Conservation (phyloP, 495 filamentous ascomycete genomes). For the Corynascus novoguineensis region DNA sequence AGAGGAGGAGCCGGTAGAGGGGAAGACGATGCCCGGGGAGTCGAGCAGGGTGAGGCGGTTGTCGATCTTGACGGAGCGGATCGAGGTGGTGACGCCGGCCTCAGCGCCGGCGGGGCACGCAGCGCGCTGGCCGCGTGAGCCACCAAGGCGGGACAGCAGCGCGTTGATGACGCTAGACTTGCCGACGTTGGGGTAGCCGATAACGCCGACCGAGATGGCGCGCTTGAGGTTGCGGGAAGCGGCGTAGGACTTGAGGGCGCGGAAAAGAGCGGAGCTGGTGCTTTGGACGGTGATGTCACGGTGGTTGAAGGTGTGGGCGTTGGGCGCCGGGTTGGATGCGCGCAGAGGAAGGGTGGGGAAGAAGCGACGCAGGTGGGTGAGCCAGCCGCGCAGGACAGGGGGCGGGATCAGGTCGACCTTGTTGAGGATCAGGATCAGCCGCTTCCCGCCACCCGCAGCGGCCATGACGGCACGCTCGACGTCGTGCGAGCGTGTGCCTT, state of each 20-base stretch:
- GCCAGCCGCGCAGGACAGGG: conserved; percentile 73
- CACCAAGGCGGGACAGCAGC: conserved; percentile 73
- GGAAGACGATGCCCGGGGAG: conserved; percentile 94
- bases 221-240: conserved; percentile 78
- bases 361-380: conserved; percentile 76
- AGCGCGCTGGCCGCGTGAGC: conserved; percentile 45
- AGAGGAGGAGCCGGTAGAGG: conserved; percentile 40
- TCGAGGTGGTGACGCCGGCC: conserved; percentile 84
- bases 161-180: conserved; percentile 97
- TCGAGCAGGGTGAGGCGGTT: conserved; percentile 92
- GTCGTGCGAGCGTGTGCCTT: conserved; percentile 83
- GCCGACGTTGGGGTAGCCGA: conserved; percentile 96
- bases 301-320: conserved; percentile 89
- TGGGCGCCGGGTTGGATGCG: conserved; percentile 74
- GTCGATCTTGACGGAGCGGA: conserved; percentile 89
- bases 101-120: conserved; percentile 88
- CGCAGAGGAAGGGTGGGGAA: conserved; percentile 92
- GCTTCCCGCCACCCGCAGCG: conserved; percentile 73
- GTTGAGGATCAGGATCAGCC: conserved; percentile 90
- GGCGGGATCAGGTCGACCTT: conserved; percentile 93
- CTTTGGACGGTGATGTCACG: conserved; percentile 79
- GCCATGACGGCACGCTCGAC: conserved; percentile 87
- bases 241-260: conserved; percentile 86
- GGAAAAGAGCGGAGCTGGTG: conserved; percentile 83
- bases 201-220: conserved; percentile 84